These are phyloP conservation scores for Blastobotrys proliferans DNA, from an alignment of 1,139 yeast species.

Conservation along the genomic window DNA sequence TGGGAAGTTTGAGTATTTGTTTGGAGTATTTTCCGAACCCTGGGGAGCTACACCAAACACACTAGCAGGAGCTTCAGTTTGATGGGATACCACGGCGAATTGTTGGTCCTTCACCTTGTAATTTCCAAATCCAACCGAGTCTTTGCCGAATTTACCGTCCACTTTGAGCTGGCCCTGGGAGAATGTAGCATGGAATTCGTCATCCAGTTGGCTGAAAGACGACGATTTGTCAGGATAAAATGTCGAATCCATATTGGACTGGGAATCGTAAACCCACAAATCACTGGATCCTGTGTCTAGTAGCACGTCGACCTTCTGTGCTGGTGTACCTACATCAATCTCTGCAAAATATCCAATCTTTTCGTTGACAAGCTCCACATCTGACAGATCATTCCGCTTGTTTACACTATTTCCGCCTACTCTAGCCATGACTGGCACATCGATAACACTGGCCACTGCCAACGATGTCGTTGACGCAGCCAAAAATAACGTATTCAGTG, in stretches of 20 bases:
- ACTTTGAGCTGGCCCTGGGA: slow-evolving; percentile 10
- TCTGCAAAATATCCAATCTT: slow-evolving; percentile 14
- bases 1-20: slow-evolving; percentile 7
- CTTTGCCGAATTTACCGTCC: slow-evolving; percentile 75
- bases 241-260: background rate
- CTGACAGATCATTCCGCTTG: background rate
- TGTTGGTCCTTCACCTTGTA: slow-evolving; percentile 16
- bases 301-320: slow-evolving; percentile 20
- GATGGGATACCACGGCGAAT: slow-evolving; percentile 8
- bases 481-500: too few relatives aligned
- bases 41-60: slow-evolving; percentile 52
- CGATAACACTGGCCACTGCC: too few relatives aligned
- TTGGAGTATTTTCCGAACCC: slow-evolving; percentile 36
- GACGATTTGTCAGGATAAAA: slow-evolving; percentile 9
- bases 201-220: slow-evolving; percentile 3
- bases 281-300: slow-evolving; percentile 70
- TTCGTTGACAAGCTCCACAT: slow-evolving; percentile 6
- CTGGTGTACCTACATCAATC: slow-evolving; percentile 22
- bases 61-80: slow-evolving; percentile 36
- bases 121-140: slow-evolving; percentile 51
- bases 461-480: too few relatives aligned
- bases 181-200: slow-evolving; percentile 6
- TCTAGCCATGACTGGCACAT: too few relatives aligned
- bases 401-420: too few relatives aligned
- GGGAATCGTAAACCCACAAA: slow-evolving; percentile 46